A percentile compares a stretch with the other conserved stretches of the same genome.
Evolutionary conservation across 139 green algal species (phyloP).

Genomic region (Coelastrella sp.): DNA sequence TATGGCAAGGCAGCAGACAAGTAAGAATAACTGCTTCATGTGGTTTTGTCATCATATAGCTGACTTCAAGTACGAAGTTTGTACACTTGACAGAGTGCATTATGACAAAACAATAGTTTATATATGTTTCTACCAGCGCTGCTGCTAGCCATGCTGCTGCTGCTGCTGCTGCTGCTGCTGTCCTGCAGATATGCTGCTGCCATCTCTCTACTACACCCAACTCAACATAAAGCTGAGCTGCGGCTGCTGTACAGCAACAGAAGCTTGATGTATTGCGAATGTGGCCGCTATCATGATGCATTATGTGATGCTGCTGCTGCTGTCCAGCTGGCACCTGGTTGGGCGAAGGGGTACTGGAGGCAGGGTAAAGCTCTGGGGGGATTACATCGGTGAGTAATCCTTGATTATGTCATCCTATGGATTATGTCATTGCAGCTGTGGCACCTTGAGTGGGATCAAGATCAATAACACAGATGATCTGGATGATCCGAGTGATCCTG

Average conservation of each 20-base stretch:
- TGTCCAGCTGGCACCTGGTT: conserved; percentile 10
- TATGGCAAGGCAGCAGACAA: conserved; percentile 22
- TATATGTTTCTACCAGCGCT: not conserved
- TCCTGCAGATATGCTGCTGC: conserved; percentile 18
- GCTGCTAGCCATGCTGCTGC: too few species aligned
- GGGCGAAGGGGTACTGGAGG: conserved; percentile 29
- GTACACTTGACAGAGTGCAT: not conserved
- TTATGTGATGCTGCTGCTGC: conserved; percentile 11
- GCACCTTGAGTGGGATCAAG: not conserved
- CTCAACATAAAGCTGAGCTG: not conserved
- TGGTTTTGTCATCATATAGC: not conserved
- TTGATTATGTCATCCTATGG: too few species aligned
- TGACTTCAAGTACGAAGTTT: not conserved
- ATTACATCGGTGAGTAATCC: not conserved
- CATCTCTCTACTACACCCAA: not conserved
- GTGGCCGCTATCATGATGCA: not conserved
- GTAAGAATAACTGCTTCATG: not conserved
- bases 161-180: not conserved
- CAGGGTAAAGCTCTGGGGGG: not conserved
- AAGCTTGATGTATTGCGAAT: not conserved
- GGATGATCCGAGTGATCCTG: not conserved
- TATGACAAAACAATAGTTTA: not conserved
- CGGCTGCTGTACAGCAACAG: conserved; percentile 28
- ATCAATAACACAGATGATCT: not conserved
- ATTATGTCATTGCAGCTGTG: too few species aligned